Evolutionary conservation across 495 filamentous ascomycete species (phyloP).

Genomic region (Xylaria acuta): DNA sequence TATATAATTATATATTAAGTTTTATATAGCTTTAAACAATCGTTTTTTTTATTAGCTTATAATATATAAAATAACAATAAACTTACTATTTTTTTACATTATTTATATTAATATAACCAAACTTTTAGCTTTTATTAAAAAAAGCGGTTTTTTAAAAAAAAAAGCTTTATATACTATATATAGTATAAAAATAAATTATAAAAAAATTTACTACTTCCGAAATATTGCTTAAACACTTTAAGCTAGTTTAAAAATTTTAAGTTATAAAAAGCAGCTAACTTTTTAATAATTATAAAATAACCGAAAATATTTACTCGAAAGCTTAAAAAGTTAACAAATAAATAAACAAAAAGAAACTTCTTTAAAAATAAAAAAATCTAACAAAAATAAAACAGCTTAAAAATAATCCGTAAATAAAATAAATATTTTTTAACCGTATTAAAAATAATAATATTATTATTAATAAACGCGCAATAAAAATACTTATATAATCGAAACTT

Average conservation of each 20-base stretch:
- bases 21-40: not conserved
- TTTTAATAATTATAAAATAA: not conserved
- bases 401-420: not conserved
- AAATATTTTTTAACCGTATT: not conserved
- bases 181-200: not conserved
- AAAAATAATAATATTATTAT: not conserved
- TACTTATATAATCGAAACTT: too few relatives aligned
- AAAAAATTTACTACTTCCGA: not conserved
- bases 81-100: not conserved
- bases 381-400: not conserved
- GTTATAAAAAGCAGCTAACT: not conserved
- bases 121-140: not conserved
- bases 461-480: too few relatives aligned
- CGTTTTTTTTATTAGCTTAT: not conserved
- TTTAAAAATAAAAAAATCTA: not conserved
- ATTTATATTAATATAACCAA: not conserved
- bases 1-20: not conserved
- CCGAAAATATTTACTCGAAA: not conserved
- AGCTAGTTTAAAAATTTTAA: not conserved
- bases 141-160: not conserved
- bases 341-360: not conserved
- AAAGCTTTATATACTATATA: not conserved
- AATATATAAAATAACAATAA: not conserved
- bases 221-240: not conserved
- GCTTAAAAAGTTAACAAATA: not conserved